These are phyloP conservation scores for Melastoma candidum DNA, from an alignment of 441 rosid species.

Conservation along the genomic window DNA sequence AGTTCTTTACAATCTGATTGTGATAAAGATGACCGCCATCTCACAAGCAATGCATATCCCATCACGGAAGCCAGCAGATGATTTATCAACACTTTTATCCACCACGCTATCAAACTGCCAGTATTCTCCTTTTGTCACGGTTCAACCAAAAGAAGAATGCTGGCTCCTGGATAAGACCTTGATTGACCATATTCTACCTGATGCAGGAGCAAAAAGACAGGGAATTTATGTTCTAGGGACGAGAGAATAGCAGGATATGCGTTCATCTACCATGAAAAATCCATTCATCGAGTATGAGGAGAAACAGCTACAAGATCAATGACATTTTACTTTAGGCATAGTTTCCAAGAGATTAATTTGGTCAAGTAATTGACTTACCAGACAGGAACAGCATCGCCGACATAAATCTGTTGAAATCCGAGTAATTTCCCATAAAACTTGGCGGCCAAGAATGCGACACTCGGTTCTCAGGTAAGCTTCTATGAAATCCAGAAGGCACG, in stretches of 20 bases:
- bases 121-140: conserved; percentile 37
- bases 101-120: conserved; percentile 26
- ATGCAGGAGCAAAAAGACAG: conserved; percentile 4
- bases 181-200: conserved; percentile 54
- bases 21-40: conserved; percentile 61
- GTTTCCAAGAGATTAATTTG: not conserved
- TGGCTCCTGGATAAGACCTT: conserved; percentile 47
- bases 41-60: conserved; percentile 50
- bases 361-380: conserved; percentile 27
- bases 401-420: conserved; percentile 48
- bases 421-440: conserved; percentile 62
- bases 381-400: conserved; percentile 49
- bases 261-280: not conserved
- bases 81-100: conserved; percentile 25
- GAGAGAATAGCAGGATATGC: not conserved
- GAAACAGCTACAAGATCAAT: not conserved
- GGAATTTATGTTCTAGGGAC: not conserved
- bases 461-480: conserved; percentile 54
- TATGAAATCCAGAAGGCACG: conserved; percentile 34
- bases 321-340: not conserved
- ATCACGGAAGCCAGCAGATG: conserved; percentile 28
- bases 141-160: conserved; percentile 62
- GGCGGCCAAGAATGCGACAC: conserved; percentile 49
- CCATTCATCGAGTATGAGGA: too few species aligned
- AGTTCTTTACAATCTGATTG: conserved; percentile 33